phyloP scores from a whole-genome alignment of 352 stramenopile genomes.

The Thalassiosira hispida region DNA sequence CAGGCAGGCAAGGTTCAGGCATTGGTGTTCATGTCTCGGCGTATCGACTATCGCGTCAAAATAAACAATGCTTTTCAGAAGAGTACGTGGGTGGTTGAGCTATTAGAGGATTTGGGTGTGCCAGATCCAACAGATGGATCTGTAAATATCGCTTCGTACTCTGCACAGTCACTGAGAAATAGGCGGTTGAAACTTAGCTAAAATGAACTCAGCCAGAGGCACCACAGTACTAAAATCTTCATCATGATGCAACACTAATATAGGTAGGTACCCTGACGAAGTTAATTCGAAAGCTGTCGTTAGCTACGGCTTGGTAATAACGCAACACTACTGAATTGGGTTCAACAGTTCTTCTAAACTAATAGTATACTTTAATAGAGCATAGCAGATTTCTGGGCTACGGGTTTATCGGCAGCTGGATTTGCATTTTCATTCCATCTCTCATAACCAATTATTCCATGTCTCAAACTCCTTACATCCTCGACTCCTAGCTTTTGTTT shows the following conservation, averaged over 20 bases:
- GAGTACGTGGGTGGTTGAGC: slow-evolving; percentile 69
- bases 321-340: too few species aligned
- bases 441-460: slow-evolving; percentile 84
- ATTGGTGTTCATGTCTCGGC: slow-evolving; percentile 79
- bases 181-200: slow-evolving; percentile 38
- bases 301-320: too few species aligned
- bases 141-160: slow-evolving; percentile 76
- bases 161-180: slow-evolving; percentile 53
- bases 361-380: too few species aligned
- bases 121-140: slow-evolving; percentile 69
- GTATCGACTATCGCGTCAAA: slow-evolving; percentile 78
- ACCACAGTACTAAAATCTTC: not conserved
- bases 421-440: slow-evolving; percentile 51
- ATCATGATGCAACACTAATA: slow-evolving; percentile 1
- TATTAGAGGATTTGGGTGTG: slow-evolving; percentile 73
- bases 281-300: too few species aligned
- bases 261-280: too few species aligned
- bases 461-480: slow-evolving; percentile 76
- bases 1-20: slow-evolving; percentile 71
- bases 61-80: slow-evolving; percentile 69
- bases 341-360: too few species aligned
- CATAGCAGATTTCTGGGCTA: too few species aligned
- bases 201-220: not conserved
- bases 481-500: slow-evolving; percentile 76
- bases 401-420: not conserved